These are phyloP conservation scores for Neurospora hispaniola DNA, from an alignment of 495 filamentous ascomycete species.

Conservation along the genomic window DNA sequence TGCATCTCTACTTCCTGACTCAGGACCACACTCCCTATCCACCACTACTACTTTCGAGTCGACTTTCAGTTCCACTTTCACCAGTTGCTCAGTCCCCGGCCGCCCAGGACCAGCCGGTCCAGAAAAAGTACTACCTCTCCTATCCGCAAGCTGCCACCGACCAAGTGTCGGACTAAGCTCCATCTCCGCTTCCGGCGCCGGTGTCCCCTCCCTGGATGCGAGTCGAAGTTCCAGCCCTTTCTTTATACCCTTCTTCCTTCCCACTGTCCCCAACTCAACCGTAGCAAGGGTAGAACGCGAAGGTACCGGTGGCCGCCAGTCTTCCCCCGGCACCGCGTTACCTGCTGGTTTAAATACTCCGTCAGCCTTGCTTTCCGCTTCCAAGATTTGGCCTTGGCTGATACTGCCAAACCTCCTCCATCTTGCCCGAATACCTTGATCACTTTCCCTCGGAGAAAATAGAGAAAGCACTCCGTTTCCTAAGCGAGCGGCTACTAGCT, in stretches of 20 bases:
- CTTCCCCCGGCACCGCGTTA: constrained; percentile 1
- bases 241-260: background rate
- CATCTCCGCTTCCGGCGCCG: constrained; percentile 15
- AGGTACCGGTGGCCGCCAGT: background rate
- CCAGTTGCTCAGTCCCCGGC: background rate
- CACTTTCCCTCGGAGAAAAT: background rate
- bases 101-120: background rate
- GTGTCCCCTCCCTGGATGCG: background rate
- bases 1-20: no score
- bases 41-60: background rate
- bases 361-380: background rate
- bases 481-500: background rate
- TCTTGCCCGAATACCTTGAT: background rate
- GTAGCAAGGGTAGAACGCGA: background rate
- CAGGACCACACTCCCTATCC: background rate
- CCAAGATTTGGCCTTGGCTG: background rate
- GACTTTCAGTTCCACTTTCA: background rate
- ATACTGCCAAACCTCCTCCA: background rate
- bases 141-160: constrained; percentile 4
- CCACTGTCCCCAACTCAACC: background rate
- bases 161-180: constrained; percentile 17
- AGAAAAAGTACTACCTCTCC: background rate
- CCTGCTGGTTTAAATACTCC: constrained; percentile 1
- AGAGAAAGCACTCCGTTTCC: background rate
- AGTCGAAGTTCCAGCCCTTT: background rate